Evolutionary conservation across 1,284 basidiomycete genomes (phyloP), one percentile per base, ranked within the genome.

Genomic region (Cryptococcus jaspeensis): DNA sequence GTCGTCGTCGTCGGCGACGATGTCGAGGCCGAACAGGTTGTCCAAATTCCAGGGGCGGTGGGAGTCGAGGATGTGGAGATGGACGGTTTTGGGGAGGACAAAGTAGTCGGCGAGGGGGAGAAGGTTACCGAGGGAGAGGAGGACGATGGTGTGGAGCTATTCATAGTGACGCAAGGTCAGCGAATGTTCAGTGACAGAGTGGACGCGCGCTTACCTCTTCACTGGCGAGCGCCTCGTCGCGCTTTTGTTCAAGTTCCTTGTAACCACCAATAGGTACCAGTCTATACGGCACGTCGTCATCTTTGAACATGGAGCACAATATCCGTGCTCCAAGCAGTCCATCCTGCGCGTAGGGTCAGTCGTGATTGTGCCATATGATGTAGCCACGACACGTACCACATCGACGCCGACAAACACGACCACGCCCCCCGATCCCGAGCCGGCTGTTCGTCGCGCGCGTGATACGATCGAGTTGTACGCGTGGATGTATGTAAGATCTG

Each of bases 1-100:
- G 39, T 71, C 69, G 32, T 68, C 70, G 23, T 67, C 62, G 20
- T 52, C 63, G 20, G 74, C 64, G 53, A 79, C 72, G 22, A 78
- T 58, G 25, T 78, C 78, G 1, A 83, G 83, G 7, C 86, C 86
- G 74, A 96, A 99, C 28, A 98, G 79, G 78, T 88, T 97, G 44
- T 87, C 83, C 69, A 99, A 81, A 76, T 95, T 93, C 76, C 90
- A 87, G 5, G 96, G 96, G 39, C 96, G 84, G 52, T 88, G 86
- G 8, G 93, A 91, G 76, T 99, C 96, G 75, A 99, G 90, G 67
- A 99, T 86, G 79, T 99, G 96, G 32, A 93, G 84, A 18, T 83
- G 85, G 87, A 80, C 62, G 69, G 68, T 63, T 37, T 54, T 63
- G 40, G 70, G 73, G 0, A 78, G 64, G 0, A 72, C 67, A 57